Conservation (phyloP, 805 yeast species). For the Candida ortonii region DNA sequence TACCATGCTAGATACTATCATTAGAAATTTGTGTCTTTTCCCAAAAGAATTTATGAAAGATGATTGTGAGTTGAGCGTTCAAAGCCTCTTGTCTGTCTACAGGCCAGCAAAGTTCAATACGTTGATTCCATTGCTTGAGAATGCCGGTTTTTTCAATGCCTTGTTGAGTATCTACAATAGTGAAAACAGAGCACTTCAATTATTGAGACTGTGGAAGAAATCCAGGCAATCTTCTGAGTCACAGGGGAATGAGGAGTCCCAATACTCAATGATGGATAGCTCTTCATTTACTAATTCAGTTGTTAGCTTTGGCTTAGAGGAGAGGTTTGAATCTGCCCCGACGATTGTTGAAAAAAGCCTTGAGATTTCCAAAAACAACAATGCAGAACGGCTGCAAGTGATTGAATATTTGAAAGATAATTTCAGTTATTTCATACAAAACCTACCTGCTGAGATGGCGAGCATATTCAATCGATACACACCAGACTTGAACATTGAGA, state of each 20-base stretch:
- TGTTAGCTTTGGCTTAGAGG: slow-evolving; percentile 9
- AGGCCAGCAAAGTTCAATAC: slow-evolving; percentile 53
- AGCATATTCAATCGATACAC: slow-evolving; percentile 34
- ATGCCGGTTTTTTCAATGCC: slow-evolving; percentile 56
- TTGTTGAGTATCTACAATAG: slow-evolving; percentile 54
- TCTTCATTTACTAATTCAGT: background rate
- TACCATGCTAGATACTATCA: slow-evolving; percentile 45
- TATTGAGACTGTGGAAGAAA: slow-evolving; percentile 52
- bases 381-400: slow-evolving; percentile 22
- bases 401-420: slow-evolving; percentile 28
- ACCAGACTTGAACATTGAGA: slow-evolving; percentile 39
- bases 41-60: slow-evolving; percentile 35
- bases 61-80: slow-evolving; percentile 76
- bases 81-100: slow-evolving; percentile 64
- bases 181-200: slow-evolving; percentile 50
- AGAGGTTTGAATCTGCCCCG: slow-evolving; percentile 32
- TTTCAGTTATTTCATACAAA: slow-evolving; percentile 28
- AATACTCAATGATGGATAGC: slow-evolving; percentile 3
- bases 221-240: slow-evolving; percentile 4
- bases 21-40: slow-evolving; percentile 48
- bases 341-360: slow-evolving; percentile 27
- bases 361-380: slow-evolving; percentile 12
- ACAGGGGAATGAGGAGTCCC: slow-evolving; percentile 1
- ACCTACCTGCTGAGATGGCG: slow-evolving; percentile 38
- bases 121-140: slow-evolving; percentile 49